A percentile compares a stretch with the other conserved stretches of the same genome.
Conservation (phyloP, 352 stramenopile species). For the Phytophthora uliginosa region DNA sequence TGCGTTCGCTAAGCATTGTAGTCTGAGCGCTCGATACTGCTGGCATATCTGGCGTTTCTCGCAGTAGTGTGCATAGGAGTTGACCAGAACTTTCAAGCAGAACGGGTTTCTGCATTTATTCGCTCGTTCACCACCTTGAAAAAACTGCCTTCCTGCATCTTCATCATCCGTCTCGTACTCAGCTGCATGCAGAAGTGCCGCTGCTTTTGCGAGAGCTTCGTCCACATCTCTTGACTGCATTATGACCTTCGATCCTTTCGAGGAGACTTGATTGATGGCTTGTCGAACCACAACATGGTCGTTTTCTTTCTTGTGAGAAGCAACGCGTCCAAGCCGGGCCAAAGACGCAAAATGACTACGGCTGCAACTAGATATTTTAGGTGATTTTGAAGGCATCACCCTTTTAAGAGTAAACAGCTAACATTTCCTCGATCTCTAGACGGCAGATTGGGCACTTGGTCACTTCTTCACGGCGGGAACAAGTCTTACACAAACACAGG, state of each 20-base stretch:
- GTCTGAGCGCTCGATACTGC: constrained; percentile 47
- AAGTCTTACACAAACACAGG: constrained; percentile 82
- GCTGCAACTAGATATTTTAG: neutral
- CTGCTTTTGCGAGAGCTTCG: constrained; percentile 17
- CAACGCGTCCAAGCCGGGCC: neutral
- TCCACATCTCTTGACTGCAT: constrained; percentile 22
- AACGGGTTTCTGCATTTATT: constrained; percentile 55
- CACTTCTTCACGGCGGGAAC: constrained; percentile 77
- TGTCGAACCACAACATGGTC: constrained; percentile 1
- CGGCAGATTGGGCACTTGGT: constrained; percentile 88
- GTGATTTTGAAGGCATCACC: constrained; percentile 2
- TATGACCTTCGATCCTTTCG: neutral
- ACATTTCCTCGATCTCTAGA: constrained; percentile 84
- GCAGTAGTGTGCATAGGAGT: constrained; percentile 47
- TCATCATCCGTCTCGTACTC: neutral
- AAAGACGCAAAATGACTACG: constrained; percentile 27
- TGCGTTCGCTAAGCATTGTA: constrained; percentile 45
- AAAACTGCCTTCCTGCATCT: neutral
- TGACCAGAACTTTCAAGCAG: constrained; percentile 41
- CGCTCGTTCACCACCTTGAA: neutral
- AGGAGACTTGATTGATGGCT: neutral
- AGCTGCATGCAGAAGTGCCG: constrained; percentile 1
- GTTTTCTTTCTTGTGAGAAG: constrained; percentile 22
- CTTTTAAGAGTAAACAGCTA: constrained; percentile 83
- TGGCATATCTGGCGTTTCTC: constrained; percentile 55